Conservation (phyloP, 106 monocot genomes). For the Dendrobium catenatum region DNA sequence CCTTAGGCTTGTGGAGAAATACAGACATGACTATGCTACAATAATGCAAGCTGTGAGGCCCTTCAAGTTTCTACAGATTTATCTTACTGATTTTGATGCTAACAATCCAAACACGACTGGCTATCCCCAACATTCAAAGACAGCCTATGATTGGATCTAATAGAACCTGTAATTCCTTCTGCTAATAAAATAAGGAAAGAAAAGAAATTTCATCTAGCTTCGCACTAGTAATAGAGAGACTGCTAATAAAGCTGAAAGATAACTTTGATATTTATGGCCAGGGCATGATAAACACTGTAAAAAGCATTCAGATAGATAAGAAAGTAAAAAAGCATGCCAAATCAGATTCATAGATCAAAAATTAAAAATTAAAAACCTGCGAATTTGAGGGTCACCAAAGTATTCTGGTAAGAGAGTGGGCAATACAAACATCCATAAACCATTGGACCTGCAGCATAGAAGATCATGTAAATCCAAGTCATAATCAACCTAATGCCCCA, state of each 20-base stretch:
- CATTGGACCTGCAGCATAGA: slow-evolving; percentile 68
- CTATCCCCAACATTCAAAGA: neutral
- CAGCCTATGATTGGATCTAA: neutral
- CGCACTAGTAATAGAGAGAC: neutral
- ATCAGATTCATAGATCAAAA: neutral
- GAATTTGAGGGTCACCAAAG: slow-evolving; percentile 66
- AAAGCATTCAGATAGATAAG: neutral
- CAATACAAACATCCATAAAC: slow-evolving; percentile 98
- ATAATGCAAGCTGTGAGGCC: neutral
- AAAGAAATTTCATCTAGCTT: neutral
- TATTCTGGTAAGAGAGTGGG: slow-evolving; percentile 60
- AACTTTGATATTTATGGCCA: neutral
- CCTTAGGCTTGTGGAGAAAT: too few species aligned
- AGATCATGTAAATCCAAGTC: neutral
- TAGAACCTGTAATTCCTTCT: neutral
- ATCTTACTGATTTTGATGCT: neutral
- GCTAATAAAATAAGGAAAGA: neutral
- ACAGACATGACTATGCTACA: neutral
- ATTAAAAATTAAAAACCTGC: slow-evolving; percentile 39
- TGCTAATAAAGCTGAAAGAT: neutral
- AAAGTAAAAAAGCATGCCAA: neutral
- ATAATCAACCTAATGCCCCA: neutral
- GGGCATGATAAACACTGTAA: neutral
- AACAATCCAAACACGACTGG: neutral
- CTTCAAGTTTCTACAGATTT: neutral